These are phyloP conservation scores for Penicillium sp. DNA, from an alignment of 2,329 filamentous ascomycete genomes.

Conservation along the genomic window DNA sequence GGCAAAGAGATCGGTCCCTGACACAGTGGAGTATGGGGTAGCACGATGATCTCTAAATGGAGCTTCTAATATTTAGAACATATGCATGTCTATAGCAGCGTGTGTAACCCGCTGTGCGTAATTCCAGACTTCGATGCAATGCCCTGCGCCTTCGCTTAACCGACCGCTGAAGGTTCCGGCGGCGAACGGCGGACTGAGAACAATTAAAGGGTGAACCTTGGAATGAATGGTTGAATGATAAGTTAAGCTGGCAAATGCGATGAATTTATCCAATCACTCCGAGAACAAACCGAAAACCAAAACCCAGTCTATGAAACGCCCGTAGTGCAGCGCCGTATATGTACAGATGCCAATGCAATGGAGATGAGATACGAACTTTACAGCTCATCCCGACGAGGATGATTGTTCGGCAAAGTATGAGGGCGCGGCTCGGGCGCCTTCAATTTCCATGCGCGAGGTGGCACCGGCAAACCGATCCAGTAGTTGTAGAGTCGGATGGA, in stretches of 20 bases:
- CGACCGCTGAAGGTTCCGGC: too few relatives aligned
- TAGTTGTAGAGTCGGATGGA: constrained; percentile 58
- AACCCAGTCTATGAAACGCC: constrained; percentile 16
- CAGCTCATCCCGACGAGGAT: constrained; percentile 42
- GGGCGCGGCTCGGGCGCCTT: constrained; percentile 38
- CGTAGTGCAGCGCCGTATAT: constrained; percentile 13
- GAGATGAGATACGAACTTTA: constrained; percentile 23
- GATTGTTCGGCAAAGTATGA: not conserved
- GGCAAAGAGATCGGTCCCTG: not conserved
- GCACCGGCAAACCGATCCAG: constrained; percentile 65
- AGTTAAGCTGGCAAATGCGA: not conserved
- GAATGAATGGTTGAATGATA: too few relatives aligned
- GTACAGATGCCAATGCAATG: constrained; percentile 20
- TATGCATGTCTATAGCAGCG: not conserved
- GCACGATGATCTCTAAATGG: not conserved
- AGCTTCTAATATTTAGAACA: not conserved
- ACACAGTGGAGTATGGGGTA: not conserved
- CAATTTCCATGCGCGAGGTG: constrained; percentile 59
- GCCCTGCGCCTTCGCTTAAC: too few relatives aligned
- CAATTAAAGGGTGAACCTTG: not conserved
- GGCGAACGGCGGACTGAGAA: too few relatives aligned
- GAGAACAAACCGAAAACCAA: not conserved
- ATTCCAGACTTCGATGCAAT: not conserved
- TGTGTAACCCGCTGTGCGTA: not conserved
- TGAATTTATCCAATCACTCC: constrained; percentile 3